phyloP scores from a whole-genome alignment of 371 early-diverging fungal genomes.

The Saksenaea vasiformis region DNA sequence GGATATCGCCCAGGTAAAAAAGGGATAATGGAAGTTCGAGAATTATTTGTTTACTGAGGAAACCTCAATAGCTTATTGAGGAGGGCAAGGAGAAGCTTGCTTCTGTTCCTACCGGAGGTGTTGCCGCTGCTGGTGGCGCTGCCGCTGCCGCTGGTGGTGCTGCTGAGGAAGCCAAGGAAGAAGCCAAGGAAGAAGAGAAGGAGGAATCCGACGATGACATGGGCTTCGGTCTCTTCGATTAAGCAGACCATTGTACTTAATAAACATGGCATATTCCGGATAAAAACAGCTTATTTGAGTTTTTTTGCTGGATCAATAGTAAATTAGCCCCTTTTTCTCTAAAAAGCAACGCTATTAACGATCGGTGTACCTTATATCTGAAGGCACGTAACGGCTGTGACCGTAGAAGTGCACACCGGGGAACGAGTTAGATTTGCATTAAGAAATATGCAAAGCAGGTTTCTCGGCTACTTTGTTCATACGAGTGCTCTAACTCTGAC shows the following conservation, averaged over 20 bases:
- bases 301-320: too few species aligned
- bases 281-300: background rate
- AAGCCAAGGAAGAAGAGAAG: slow-evolving; percentile 58
- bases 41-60: background rate
- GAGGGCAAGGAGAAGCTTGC: slow-evolving; percentile 90
- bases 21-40: background rate
- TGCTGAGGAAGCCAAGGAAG: slow-evolving; percentile 59
- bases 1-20: slow-evolving; percentile 63
- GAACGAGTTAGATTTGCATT: too few species aligned
- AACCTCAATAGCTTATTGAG: slow-evolving; percentile 65
- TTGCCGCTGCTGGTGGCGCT: slow-evolving; percentile 63
- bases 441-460: too few species aligned
- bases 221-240: slow-evolving; percentile 5
- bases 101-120: slow-evolving; percentile 87
- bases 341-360: too few species aligned
- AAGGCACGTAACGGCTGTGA: too few species aligned
- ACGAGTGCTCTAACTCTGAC: too few species aligned
- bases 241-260: background rate
- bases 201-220: slow-evolving; percentile 82
- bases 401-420: too few species aligned
- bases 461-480: too few species aligned
- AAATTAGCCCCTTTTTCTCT: too few species aligned
- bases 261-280: background rate
- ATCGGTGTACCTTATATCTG: too few species aligned
- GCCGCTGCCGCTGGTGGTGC: slow-evolving; percentile 52